Evolutionary conservation across 2,329 filamentous ascomycete species (phyloP).

Genomic region (Hymenoscyphus albidus): DNA sequence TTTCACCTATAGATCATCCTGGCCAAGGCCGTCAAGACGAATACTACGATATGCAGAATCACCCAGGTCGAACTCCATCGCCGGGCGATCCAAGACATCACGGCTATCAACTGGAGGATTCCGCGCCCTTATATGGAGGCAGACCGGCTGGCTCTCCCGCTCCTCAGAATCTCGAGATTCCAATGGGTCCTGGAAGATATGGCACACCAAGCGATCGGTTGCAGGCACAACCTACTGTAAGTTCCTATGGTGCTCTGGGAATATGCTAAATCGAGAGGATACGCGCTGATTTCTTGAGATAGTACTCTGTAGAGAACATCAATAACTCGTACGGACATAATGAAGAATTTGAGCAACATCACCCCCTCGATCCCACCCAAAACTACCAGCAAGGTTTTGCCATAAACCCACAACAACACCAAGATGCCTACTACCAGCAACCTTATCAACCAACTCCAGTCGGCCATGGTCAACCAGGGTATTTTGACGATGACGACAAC

Average conservation of each 20-base stretch:
- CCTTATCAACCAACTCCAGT: slow-evolving; percentile 64
- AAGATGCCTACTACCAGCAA: slow-evolving; percentile 81
- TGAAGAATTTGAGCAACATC: slow-evolving; percentile 54
- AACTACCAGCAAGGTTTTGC: slow-evolving; percentile 63
- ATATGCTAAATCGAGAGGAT: background rate
- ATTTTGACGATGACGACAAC: slow-evolving; percentile 58
- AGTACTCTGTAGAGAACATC: slow-evolving; percentile 71
- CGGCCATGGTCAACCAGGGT: slow-evolving; percentile 25
- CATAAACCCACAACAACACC: slow-evolving; percentile 78
- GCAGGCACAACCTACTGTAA: slow-evolving; percentile 78
- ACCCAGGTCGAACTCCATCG: slow-evolving; percentile 64
- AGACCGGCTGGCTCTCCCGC: slow-evolving; percentile 25
- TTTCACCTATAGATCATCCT: slow-evolving; percentile 23
- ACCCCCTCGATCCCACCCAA: slow-evolving; percentile 44
- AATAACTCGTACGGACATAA: slow-evolving; percentile 59
- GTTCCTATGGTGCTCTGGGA: slow-evolving; percentile 36
- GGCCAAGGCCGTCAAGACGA: slow-evolving; percentile 49
- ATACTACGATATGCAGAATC: slow-evolving; percentile 59
- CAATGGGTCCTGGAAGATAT: slow-evolving; percentile 54
- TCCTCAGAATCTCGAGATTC: slow-evolving; percentile 61
- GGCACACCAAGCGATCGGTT: slow-evolving; percentile 69
- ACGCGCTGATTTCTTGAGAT: slow-evolving; percentile 19
- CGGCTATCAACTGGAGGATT: slow-evolving; percentile 79
- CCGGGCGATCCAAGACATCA: slow-evolving; percentile 69
- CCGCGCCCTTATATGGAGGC: slow-evolving; percentile 35